Percentiles rank a stretch among this genome's conserved stretches.
Conservation (phyloP, 352 stramenopile species). For the Phytophthora pluvialis region DNA sequence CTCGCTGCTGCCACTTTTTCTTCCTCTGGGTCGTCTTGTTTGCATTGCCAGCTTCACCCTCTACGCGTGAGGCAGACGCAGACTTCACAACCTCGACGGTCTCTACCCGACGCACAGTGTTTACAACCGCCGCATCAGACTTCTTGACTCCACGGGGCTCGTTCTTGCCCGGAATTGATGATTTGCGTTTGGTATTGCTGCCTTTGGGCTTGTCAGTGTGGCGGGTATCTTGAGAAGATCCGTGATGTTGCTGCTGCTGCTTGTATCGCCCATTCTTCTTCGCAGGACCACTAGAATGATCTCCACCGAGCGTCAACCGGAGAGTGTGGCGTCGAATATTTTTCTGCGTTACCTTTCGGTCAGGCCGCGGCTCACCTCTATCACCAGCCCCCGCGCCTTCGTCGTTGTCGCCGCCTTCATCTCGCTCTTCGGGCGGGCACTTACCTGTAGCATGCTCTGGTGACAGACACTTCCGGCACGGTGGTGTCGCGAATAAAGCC, state of each 20-base stretch:
- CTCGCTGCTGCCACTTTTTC: constrained; percentile 33
- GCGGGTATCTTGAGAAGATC: neutral
- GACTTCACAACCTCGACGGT: neutral
- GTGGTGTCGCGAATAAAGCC: constrained; percentile 40
- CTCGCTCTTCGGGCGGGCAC: constrained; percentile 16
- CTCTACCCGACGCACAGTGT: constrained; percentile 15
- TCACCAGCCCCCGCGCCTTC: constrained; percentile 22
- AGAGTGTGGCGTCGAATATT: constrained; percentile 37
- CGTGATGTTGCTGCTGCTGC: constrained; percentile 30
- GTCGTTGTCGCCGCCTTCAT: constrained; percentile 14
- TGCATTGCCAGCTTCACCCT: constrained; percentile 14
- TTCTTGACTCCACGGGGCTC: constrained; percentile 17
- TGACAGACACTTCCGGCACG: constrained; percentile 45
- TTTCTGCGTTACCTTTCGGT: constrained; percentile 9
- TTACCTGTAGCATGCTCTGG: constrained; percentile 33
- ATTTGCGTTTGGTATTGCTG: constrained; percentile 13
- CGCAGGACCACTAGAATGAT: constrained; percentile 5
- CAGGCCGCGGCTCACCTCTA: constrained; percentile 6
- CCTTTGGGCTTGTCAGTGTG: constrained; percentile 3
- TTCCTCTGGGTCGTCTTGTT: constrained; percentile 34
- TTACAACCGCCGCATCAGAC: constrained; percentile 5
- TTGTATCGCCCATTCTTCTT: constrained; percentile 33
- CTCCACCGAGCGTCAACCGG: constrained; percentile 21
- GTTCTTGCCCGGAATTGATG: constrained; percentile 5
- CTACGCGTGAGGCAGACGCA: constrained; percentile 6